Evolutionary conservation across 1,284 basidiomycete genomes (phyloP), one percentile per base, ranked within the genome.

Genomic region (Papiliotrema flavescens): DNA sequence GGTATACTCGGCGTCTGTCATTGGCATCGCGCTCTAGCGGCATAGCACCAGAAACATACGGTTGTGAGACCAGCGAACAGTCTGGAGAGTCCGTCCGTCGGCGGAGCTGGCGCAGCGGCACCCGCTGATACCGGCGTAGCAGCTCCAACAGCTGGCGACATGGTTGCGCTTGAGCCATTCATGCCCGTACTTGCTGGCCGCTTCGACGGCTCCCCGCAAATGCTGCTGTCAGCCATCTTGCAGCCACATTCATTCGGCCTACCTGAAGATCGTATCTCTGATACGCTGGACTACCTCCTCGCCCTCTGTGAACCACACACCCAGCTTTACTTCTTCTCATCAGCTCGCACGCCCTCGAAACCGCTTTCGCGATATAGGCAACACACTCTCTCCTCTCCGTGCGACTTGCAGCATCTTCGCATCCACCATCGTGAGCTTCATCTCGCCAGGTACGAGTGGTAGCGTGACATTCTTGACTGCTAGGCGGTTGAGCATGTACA

Each of bases 401-500:
- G 69, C 67, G 14, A 75, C 63, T 55, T 73, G 70, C 39, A 75
- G 52, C 60, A 68, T 71, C 26, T 55, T 62, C 28, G 62, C 55
- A 52, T 68, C 67, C 24, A 69, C 61, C 15, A 61, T 56, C 8
- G 63, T 70, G 34, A 62, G 55, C 56, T 69, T 71, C 67, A 75
- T 73, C 53, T 75, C 71, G 23, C 71, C 68, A 1, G 67, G 67
- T 11, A 69, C 49, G 2, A 75, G 56, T 1, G 70, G 66, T 40
- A 72, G 67, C 15, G 62, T 58, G 40, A 68, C 62, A 44, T 73
- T 72, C 56, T 72, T 75, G 47, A 70, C 60, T 0, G 66, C 57
- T 41, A 63, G 58, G 17, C 73, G 57, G 56, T 75, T 75, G 32
- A 75, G 61, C 68, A 75, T 68, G 59, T 63, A 74, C 45, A 74